Evolutionary conservation across 2,329 filamentous ascomycete genomes (phyloP), one percentile per base, ranked within the genome.

Genomic region (Microdochium paspali): DNA sequence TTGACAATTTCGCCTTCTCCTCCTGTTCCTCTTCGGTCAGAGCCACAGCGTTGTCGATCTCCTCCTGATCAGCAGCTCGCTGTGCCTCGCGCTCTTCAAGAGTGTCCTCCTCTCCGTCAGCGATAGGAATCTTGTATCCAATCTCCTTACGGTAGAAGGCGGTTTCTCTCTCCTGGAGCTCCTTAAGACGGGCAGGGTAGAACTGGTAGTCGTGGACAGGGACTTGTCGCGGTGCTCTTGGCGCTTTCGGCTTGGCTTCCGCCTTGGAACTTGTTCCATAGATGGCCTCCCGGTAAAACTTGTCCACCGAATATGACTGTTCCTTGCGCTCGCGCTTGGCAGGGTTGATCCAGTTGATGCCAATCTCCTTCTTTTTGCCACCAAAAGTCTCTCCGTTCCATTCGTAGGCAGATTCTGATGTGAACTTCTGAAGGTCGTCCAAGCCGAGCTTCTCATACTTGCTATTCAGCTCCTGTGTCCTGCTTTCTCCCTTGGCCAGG

Each of bases 341-440:
- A 2, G 93, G 94, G 59, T 98, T 95, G 70, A 98, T 98, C 94
- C 94, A 98, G 60, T 76, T 90, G 54, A 96, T 79, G 44, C 88
- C 89, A 53, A 96, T 88, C 45, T 95, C 89, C 66, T 94, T 95
- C 70, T 94, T 94, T 61, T 84, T 80, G 49, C 86, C 87, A 46
- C 90, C 87, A 64, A 98, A 98, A 59, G 91, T 91, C 68, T 97
- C 85, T 44, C 93, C 93, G 54, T 98, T 98, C 94, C 94, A 98
- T 62, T 97, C 93, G 59, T 98, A 98, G 0, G 94, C 90, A 47
- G 89, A 95, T 59, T 98, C 93, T 0, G 91, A 96, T 1, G 86
- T 93, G 66, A 98, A 98, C 61, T 97, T 97, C 63, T 98, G 93
- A 40, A 98, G 70, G 56, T 98, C 93, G 63, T 98, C 93, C 25